Evolutionary conservation across 78 protist species (phyloP).

Genomic region (Dictyostelium capitatum): DNA sequence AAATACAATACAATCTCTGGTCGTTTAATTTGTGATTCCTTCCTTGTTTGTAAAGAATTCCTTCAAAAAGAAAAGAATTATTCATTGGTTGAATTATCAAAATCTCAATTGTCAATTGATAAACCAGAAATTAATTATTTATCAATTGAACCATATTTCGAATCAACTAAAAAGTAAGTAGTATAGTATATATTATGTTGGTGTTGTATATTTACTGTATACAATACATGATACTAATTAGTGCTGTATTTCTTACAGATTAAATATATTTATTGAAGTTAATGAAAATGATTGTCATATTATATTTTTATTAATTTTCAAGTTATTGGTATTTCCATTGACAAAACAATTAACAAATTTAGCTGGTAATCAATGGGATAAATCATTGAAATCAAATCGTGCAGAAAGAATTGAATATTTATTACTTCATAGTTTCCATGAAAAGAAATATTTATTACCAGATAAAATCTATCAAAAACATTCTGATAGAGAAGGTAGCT

Average conservation of each 20-base stretch:
- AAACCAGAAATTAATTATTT: constrained; percentile 36
- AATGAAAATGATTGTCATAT: constrained; percentile 91
- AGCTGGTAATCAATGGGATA: constrained; percentile 95
- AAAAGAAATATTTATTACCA: constrained; percentile 90
- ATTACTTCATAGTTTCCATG: constrained; percentile 96
- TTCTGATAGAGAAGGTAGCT: background rate
- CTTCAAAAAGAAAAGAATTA: constrained; percentile 83
- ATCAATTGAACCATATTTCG: constrained; percentile 45
- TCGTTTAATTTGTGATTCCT: constrained; percentile 92
- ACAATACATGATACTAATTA: too few species aligned
- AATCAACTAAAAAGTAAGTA: constrained; percentile 20
- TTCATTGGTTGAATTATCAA: constrained; percentile 85
- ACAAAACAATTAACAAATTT: constrained; percentile 96
- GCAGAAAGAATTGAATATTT: constrained; percentile 98
- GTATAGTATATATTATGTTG: too few species aligned
- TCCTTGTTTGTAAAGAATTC: constrained; percentile 81
- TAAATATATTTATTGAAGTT: constrained; percentile 54
- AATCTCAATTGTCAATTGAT: constrained; percentile 79
- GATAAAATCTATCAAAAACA: constrained; percentile 80
- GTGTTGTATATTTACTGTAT: too few species aligned
- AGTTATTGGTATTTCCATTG: constrained; percentile 93
- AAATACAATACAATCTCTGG: constrained; percentile 58
- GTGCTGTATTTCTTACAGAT: too few species aligned
- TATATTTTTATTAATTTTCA: constrained; percentile 82
- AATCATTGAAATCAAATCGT: constrained; percentile 92